Base-by-base conservation (phyloP, 192 early-diverging fungal species). In the Backusella tarrabulga region DNA sequence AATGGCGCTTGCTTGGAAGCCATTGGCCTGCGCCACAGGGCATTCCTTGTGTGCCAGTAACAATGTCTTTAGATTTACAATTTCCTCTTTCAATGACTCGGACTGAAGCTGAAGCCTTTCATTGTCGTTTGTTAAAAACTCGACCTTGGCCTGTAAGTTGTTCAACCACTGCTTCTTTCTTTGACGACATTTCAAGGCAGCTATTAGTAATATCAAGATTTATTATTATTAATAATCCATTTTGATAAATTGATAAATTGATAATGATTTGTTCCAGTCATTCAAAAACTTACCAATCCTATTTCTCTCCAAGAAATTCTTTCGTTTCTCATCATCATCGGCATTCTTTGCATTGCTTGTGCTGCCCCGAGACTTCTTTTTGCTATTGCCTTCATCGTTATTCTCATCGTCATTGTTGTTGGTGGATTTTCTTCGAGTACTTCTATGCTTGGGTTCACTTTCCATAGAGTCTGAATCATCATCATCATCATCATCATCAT, bases 121-220 rank as follows among this genome's bases (percentile, higher is more conserved):
- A 75, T 93, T 93, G 46, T 95, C 92, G 34, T 80, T 85, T 3
- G 92, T 86, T n/a, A 94, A 77, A 68, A 85, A 89, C 68, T 90
- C 88, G 23, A 90, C 89, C 74, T 89, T 90, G 32, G 85, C 85
- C 76, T 98, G 94, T 67, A 98, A 90, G 72, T 93, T 90, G 73
- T 88, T 88, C 19, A 98, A 85, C 95, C 95, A 96, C 76, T 95
- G 89, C 85, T 98, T 98, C 83, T 98, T 98, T 77, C 95, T 93
- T 74, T 95, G 95, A 15, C 97, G 90, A 77, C 97, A 98, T 85
- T 98, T 98, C 32, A 95, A 85, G 0, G 97, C 97, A 35, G 97
- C 97, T 84, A 79, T 36, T 2, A 63, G 38, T 50, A 17, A 87
- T 86, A 76, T 93, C 42, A 56, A 44, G 0, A 68, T 54, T 40